phyloP scores from a whole-genome alignment of 2,329 filamentous ascomycete species.

The Blumeria hordei region DNA sequence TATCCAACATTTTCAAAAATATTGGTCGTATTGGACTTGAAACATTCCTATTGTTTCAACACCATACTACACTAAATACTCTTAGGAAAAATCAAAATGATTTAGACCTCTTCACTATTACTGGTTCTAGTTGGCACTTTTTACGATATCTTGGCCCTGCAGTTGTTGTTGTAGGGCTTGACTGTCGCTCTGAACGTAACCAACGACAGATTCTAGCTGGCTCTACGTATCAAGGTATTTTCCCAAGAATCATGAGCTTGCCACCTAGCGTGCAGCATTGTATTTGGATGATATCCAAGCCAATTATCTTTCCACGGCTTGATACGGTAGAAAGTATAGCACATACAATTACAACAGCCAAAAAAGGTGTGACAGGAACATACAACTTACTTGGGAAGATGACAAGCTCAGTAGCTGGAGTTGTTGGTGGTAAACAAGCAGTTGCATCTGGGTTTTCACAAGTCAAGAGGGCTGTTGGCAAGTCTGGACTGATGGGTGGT shows the following conservation, averaged over 20 bases:
- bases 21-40: conserved; percentile 87
- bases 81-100: conserved; percentile 75
- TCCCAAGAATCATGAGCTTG: conserved; percentile 78
- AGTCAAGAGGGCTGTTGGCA: conserved; percentile 91
- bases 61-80: conserved; percentile 87
- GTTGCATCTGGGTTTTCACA: conserved; percentile 83
- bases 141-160: conserved; percentile 87
- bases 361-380: conserved; percentile 86
- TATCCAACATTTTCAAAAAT: conserved; percentile 93
- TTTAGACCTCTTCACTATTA: conserved; percentile 83
- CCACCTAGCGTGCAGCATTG: conserved; percentile 91
- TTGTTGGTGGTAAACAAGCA: conserved; percentile 82
- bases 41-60: conserved; percentile 96
- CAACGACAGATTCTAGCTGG: conserved; percentile 84
- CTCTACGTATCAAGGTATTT: conserved; percentile 88
- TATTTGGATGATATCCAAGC: conserved; percentile 85
- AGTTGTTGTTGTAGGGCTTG: conserved; percentile 69
- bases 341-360: conserved; percentile 77
- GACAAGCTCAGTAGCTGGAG: conserved; percentile 79
- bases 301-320: conserved; percentile 70
- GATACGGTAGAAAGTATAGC: conserved; percentile 82
- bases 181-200: conserved; percentile 78
- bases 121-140: conserved; percentile 95
- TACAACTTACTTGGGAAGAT: conserved; percentile 94
- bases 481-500: conserved; percentile 83